phyloP scores from a whole-genome alignment of 257 asterid species.

The Oldenlandia corymbosa region DNA sequence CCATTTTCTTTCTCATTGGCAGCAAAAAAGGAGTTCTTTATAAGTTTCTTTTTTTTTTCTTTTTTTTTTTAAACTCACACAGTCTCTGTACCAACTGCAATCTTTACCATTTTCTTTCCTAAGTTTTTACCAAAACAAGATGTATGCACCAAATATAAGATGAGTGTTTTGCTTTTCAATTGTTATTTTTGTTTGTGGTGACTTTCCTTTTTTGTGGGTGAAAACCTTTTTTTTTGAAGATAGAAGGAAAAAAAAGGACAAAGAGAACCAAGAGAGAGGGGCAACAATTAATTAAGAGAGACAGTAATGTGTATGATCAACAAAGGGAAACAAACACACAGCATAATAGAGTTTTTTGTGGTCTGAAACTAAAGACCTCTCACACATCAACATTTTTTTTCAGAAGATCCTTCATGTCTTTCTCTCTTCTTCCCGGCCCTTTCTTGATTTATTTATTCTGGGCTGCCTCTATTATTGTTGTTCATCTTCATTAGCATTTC shows the following conservation, averaged over 20 bases:
- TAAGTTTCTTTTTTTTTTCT: background rate
- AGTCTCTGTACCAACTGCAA: background rate
- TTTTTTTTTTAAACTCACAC: no score
- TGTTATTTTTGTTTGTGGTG: background rate
- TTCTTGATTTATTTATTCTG: background rate
- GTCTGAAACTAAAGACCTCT: conserved; percentile 46
- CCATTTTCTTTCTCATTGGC: no score
- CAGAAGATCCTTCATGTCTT: conserved; percentile 26
- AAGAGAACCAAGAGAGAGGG: conserved; percentile 15
- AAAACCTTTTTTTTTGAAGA: conserved; percentile 1
- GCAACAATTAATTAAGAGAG: no score
- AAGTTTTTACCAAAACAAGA: conserved; percentile 27
- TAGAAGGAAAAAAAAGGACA: conserved; percentile 16
- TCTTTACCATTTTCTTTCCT: conserved; percentile 14
- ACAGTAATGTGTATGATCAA: conserved; percentile 16
- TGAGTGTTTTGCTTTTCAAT: no score
- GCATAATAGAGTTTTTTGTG: conserved; percentile 40
- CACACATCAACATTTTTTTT: conserved; percentile 29
- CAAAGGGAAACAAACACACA: conserved; percentile 4
- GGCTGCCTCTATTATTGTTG: background rate
- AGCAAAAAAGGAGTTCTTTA: no score
- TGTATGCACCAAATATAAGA: no score
- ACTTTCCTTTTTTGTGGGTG: conserved; percentile 21
- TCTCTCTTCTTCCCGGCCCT: background rate
- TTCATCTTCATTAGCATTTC: background rate